A percentile compares a stretch with the other conserved stretches of the same genome.
These are phyloP conservation scores for Coffea humblotiana DNA, from an alignment of 305 asterid species.

Conservation along the genomic window DNA sequence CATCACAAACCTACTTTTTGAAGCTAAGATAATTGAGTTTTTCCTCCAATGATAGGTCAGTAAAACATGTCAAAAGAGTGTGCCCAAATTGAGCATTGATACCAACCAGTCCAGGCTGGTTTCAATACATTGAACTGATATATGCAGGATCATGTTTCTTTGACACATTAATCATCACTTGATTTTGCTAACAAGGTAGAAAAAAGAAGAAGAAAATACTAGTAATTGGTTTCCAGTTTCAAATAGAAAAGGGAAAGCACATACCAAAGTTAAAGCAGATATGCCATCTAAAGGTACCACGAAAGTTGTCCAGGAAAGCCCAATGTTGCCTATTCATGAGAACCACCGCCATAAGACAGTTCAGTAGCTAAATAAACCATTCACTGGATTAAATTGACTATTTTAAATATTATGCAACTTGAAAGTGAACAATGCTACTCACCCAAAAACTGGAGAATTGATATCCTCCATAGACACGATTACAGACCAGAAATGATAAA, in stretches of 20 bases:
- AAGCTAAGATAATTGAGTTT: not conserved
- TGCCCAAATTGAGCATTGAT: not conserved
- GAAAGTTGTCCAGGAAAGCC: conserved; percentile 77
- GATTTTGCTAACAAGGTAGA: not conserved
- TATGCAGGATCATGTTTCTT: not conserved
- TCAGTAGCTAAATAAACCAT: conserved; percentile 9
- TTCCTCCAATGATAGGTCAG: not conserved
- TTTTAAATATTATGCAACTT: not conserved
- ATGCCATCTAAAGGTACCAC: conserved; percentile 99
- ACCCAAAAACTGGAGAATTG: conserved; percentile 89
- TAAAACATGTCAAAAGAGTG: not conserved
- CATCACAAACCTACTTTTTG: not conserved
- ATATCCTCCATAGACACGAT: conserved; percentile 91
- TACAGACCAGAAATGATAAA: conserved; percentile 70
- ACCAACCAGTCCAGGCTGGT: no score
- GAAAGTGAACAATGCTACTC: conserved; percentile 18
- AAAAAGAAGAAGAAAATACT: conserved; percentile 1
- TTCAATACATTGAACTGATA: not conserved
- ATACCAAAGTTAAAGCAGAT: conserved; percentile 98
- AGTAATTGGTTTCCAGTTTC: not conserved
- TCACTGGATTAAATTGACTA: conserved; percentile 21
- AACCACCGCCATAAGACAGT: conserved; percentile 22
- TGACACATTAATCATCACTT: not conserved
- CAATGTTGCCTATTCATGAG: conserved; percentile 52
- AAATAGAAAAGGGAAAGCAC: conserved; percentile 18